Conservation (phyloP, 495 filamentous ascomycete species). For the Lasiosphaeriaceae sp. region DNA sequence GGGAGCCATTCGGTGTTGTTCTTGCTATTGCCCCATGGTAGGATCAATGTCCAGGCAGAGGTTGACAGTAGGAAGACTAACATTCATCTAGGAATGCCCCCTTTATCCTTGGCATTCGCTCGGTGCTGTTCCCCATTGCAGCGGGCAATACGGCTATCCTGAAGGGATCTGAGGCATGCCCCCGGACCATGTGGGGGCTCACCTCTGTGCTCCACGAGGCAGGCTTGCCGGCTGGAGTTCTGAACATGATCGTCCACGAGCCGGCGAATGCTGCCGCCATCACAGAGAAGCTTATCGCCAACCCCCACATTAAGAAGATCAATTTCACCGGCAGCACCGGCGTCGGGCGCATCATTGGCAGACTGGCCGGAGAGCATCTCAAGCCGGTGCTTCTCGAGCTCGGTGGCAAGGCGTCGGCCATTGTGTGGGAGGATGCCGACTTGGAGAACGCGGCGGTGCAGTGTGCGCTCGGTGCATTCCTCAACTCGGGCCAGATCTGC, state of each 20-base stretch:
- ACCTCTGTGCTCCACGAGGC: conserved; percentile 68
- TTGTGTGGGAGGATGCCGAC: conserved; percentile 65
- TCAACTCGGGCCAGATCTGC: conserved; percentile 77
- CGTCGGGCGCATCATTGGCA: conserved; percentile 56
- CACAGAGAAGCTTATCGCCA: conserved; percentile 52
- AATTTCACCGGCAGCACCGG: conserved; percentile 64
- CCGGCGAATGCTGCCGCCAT: conserved; percentile 51
- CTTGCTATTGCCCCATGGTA: conserved; percentile 84
- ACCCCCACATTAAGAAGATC: conserved; percentile 56
- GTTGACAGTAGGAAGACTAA: conserved; percentile 11
- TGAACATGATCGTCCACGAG: conserved; percentile 55
- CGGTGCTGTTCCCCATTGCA: conserved; percentile 72
- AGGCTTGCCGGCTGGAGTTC: conserved; percentile 58
- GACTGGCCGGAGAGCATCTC: conserved; percentile 55
- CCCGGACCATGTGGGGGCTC: conserved; percentile 70
- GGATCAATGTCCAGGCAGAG: conserved; percentile 1
- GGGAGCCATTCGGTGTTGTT: conserved; percentile 78
- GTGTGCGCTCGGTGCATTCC: conserved; percentile 50
- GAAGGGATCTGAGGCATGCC: conserved; percentile 66
- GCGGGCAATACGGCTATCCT: conserved; percentile 64
- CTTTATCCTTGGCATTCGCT: conserved; percentile 63
- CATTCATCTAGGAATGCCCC: conserved; percentile 61
- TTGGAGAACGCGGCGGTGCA: conserved; percentile 52
- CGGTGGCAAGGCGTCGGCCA: conserved; percentile 62
- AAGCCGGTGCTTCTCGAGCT: conserved; percentile 70